Evolutionary conservation across 768 basidiomycete genomes (phyloP), one percentile per base, ranked within the genome.

Genomic region (Russula sp.): DNA sequence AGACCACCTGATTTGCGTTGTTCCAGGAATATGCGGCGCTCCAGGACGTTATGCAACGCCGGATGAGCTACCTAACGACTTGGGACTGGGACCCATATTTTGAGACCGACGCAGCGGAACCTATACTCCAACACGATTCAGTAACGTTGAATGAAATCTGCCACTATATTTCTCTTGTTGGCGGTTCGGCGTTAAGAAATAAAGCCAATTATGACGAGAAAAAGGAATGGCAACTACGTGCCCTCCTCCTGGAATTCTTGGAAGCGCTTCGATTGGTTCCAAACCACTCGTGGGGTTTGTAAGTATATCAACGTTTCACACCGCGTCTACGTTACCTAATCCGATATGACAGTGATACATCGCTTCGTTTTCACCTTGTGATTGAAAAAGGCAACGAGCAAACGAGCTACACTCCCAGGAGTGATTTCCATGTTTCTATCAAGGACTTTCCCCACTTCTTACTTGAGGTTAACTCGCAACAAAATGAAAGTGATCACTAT

Each of bases 231-330:
- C 53, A 55, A 38, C 13, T 55, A 22, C 36, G 13, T 24, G 11
- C 53, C 36, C 11, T 55, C 53, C 22, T 55, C 22, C 34, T 55
- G 53, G n/a, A 38, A 38, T 38, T 55, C 13, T 22, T 38, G 34
- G n/a, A 0, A 24, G 6, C 3, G 34, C 34, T 34, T 36, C 20
- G 3, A 18, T 24, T 10, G 22, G 11, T 16, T 34, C n/a, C 3
- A 38, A 0, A 5, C 36, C 1, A 8, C 44, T 9, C 36, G 16
- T 55, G 53, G 3, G 53, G 11, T 55, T 55, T 55, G 34, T 55
- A 36, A 40, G 38, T 40, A 40, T 36, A 36, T 36, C 11, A 16
- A 16, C 11, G 4, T 16, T 4, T 7, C 2, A 22, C 20, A 10
- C 36, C 11, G 26, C 13, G 13, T 38, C 38, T 6, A 55, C 34